These are phyloP conservation scores for Chlorella sp. DNA, from an alignment of 139 green algal genomes.

Conservation along the genomic window DNA sequence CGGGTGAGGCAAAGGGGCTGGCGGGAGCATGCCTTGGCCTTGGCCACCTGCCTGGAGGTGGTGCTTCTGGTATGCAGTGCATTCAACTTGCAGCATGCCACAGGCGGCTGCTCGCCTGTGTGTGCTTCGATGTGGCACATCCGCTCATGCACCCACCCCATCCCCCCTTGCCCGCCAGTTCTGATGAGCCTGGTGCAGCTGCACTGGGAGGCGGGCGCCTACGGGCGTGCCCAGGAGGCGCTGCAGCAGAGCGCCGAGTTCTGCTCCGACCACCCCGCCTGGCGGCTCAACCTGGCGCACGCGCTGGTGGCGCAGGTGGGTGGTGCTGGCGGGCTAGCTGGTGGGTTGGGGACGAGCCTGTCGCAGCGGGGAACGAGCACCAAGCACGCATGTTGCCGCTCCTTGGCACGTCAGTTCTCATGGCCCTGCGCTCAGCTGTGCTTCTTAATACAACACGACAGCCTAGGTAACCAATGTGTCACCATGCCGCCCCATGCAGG, in stretches of 20 bases:
- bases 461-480: no score
- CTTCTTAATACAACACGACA: no score
- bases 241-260: conserved; percentile 86
- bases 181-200: conserved; percentile 87
- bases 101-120: no score
- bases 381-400: no score
- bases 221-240: conserved; percentile 72
- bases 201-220: conserved; percentile 86
- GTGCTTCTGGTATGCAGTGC: background rate
- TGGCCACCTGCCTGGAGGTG: no score
- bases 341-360: no score
- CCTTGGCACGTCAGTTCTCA: no score
- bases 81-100: background rate
- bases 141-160: conserved; percentile 1
- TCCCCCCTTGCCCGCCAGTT: conserved; percentile 37
- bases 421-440: no score
- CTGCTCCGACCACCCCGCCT: conserved; percentile 84
- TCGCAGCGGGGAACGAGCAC: no score
- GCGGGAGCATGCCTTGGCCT: no score
- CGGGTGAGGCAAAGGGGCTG: conserved; percentile 36
- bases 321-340: no score
- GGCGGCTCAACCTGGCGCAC: conserved; percentile 91
- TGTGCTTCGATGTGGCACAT: background rate
- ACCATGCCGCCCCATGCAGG: background rate
- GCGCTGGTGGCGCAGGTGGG: conserved; percentile 81